Conservation (phyloP, 805 yeast genomes). For the Saccharomycopsis oosterbeekiorum region DNA sequence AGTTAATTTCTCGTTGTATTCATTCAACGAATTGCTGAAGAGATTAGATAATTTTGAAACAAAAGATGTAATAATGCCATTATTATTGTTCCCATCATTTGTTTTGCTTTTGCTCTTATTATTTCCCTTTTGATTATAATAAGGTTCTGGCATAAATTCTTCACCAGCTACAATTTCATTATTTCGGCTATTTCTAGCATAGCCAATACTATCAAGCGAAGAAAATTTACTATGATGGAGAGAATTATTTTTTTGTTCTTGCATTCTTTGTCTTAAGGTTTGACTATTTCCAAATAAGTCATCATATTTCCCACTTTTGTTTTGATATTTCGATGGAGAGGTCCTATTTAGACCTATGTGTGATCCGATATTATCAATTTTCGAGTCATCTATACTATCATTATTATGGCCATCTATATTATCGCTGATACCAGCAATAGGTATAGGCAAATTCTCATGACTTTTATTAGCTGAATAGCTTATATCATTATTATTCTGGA, state of each 20-base stretch:
- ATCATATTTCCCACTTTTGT: neutral
- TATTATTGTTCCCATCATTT: neutral
- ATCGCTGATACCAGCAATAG: neutral
- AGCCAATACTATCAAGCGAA: neutral
- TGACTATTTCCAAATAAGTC: neutral
- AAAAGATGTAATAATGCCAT: slow-evolving; percentile 4
- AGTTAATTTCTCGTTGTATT: neutral
- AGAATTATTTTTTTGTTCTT: neutral
- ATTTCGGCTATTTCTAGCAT: neutral
- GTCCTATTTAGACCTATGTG: neutral
- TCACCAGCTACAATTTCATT: slow-evolving; percentile 5
- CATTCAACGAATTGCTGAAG: slow-evolving; percentile 1
- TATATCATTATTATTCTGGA: neutral
- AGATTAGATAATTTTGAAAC: slow-evolving; percentile 10
- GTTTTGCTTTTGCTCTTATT: neutral
- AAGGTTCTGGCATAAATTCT: slow-evolving; percentile 8
- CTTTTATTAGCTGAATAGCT: neutral
- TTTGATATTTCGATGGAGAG: neutral
- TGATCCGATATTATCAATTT: neutral
- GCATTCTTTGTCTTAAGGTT: neutral
- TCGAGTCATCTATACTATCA: no score
- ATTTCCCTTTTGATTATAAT: neutral
- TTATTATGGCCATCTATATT: neutral
- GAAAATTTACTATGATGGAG: neutral
- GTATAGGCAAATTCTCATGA: neutral